These are phyloP conservation scores for Cutaneotrichosporon daszewskae DNA, from an alignment of 1,284 basidiomycete genomes.

Conservation along the genomic window DNA sequence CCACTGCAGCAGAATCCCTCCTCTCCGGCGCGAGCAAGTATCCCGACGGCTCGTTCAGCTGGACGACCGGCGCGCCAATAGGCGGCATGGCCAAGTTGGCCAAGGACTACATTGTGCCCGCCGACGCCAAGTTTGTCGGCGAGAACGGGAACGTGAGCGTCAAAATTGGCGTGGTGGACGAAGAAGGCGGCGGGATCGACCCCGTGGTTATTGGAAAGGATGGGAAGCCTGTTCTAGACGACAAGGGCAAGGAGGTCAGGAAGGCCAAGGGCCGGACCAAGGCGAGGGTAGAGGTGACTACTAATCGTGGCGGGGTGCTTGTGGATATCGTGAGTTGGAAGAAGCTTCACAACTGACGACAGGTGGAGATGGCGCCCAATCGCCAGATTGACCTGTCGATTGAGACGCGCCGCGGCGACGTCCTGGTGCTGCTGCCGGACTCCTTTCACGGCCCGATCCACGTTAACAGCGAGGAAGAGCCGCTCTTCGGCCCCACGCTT, in stretches of 20 bases:
- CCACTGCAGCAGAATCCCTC: constrained; percentile 28
- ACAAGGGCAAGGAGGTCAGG: not conserved
- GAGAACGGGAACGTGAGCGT: constrained; percentile 35
- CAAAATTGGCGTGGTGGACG: constrained; percentile 31
- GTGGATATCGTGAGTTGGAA: constrained; percentile 32
- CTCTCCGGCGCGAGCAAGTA: constrained; percentile 19
- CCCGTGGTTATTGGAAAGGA: not conserved
- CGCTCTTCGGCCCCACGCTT: constrained; percentile 23
- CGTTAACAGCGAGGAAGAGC: constrained; percentile 3
- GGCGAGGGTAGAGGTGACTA: constrained; percentile 32
- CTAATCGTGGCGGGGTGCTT: constrained; percentile 30
- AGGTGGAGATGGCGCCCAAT: constrained; percentile 33
- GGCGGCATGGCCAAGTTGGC: constrained; percentile 34
- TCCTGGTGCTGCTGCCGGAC: constrained; percentile 35
- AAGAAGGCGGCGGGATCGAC: constrained; percentile 7
- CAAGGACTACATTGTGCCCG: constrained; percentile 28
- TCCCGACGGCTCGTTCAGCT: constrained; percentile 18
- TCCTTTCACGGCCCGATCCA: constrained; percentile 32
- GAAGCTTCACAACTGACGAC: not conserved
- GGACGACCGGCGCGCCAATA: constrained; percentile 36
- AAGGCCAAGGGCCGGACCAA: constrained; percentile 30
- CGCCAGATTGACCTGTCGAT: constrained; percentile 19
- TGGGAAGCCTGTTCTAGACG: not conserved
- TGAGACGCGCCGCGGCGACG: constrained; percentile 35
- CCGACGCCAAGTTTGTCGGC: constrained; percentile 32